Evolutionary conservation across 2,329 filamentous ascomycete species (phyloP).

Genomic region (Clarireedia hainanense): DNA sequence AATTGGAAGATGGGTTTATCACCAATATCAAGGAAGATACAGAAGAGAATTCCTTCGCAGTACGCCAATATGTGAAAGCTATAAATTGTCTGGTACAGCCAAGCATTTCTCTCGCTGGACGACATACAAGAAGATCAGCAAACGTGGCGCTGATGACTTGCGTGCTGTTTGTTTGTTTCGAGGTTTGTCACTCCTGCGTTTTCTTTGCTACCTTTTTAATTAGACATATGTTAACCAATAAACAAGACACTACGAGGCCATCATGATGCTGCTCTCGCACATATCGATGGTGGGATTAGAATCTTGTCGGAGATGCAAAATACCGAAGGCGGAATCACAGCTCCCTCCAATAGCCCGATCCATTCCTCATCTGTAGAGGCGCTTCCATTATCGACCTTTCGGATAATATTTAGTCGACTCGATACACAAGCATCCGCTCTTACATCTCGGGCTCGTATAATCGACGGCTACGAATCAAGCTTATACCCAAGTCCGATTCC

Average conservation of each 20-base stretch:
- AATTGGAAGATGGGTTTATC: conserved; percentile 1
- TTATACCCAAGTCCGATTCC: background rate
- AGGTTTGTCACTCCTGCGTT: conserved; percentile 8
- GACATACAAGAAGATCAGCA: conserved; percentile 6
- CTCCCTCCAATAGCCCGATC: background rate
- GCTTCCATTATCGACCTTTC: conserved; percentile 10
- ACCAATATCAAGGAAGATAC: background rate
- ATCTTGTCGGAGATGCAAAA: conserved; percentile 13
- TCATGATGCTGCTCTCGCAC: conserved; percentile 12
- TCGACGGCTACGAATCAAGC: background rate
- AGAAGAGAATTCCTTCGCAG: conserved; percentile 11
- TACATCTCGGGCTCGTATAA: background rate
- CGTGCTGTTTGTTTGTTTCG: conserved; percentile 19
- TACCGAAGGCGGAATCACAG: background rate
- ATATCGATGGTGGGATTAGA: conserved; percentile 14
- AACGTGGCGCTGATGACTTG: conserved; percentile 16
- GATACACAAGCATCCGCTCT: conserved; percentile 11
- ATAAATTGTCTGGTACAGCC: conserved; percentile 17
- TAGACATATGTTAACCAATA: background rate
- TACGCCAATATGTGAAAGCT: conserved; percentile 14
- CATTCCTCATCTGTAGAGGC: background rate
- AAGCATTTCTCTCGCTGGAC: background rate
- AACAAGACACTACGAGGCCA: conserved; percentile 13
- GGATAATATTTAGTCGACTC: conserved; percentile 12
- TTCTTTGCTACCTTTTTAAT: background rate